Percentiles rank a stretch among this genome's conserved stretches.
Evolutionary conservation across 352 stramenopile species (phyloP).

Genomic region (Globisporangium nodosum): DNA sequence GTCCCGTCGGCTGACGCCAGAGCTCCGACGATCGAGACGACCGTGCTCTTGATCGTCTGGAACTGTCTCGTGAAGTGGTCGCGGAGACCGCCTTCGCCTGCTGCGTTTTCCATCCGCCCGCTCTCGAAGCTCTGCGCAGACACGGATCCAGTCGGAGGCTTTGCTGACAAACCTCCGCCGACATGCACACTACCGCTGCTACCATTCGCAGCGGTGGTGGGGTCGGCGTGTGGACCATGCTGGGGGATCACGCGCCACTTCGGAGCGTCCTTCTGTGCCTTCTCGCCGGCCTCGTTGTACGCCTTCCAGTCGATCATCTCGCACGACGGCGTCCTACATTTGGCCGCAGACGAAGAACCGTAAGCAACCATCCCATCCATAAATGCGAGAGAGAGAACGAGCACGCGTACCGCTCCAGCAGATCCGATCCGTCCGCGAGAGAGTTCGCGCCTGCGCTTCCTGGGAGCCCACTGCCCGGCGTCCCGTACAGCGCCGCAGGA

Average conservation of each 20-base stretch:
- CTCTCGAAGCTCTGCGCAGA: slow-evolving; percentile 3
- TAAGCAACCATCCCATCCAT: background rate
- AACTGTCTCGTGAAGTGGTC: slow-evolving; percentile 36
- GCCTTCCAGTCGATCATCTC: slow-evolving; percentile 86
- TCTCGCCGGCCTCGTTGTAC: slow-evolving; percentile 73
- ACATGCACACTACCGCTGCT: background rate
- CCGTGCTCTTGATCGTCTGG: slow-evolving; percentile 44
- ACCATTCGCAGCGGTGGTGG: slow-evolving; percentile 2
- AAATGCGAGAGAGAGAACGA: background rate
- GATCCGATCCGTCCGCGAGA: slow-evolving; percentile 11
- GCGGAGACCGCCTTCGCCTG: slow-evolving; percentile 19
- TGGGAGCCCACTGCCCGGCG: slow-evolving; percentile 6
- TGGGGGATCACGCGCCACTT: slow-evolving; percentile 82
- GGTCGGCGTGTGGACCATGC: slow-evolving; percentile 59
- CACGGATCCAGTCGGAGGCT: slow-evolving; percentile 20
- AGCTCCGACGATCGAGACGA: slow-evolving; percentile 36
- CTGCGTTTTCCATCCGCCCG: slow-evolving; percentile 3
- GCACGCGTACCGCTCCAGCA: slow-evolving; percentile 24
- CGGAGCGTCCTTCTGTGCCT: slow-evolving; percentile 42
- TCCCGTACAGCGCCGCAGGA: slow-evolving; percentile 36
- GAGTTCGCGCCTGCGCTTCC: slow-evolving; percentile 13
- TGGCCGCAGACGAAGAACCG: background rate
- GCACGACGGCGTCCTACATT: slow-evolving; percentile 44
- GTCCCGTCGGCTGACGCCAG: slow-evolving; percentile 13
- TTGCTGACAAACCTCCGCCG: slow-evolving; percentile 5